Percentiles rank a stretch among this genome's conserved stretches.
Conservation (phyloP, 2,329 filamentous ascomycete species). For the Tolypocladium album region DNA sequence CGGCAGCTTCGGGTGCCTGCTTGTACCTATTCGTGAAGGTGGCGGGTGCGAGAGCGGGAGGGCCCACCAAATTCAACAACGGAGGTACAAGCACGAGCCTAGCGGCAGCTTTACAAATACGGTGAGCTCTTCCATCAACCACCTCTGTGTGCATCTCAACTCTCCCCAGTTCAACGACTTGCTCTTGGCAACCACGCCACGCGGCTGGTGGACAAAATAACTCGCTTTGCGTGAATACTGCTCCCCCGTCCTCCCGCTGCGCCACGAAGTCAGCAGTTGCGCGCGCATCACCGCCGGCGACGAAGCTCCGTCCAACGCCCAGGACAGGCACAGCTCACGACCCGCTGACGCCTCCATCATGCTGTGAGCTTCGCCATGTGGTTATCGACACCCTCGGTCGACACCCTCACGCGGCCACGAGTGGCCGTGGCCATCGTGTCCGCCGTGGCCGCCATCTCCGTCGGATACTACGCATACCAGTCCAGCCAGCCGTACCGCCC, state of each 20-base stretch:
- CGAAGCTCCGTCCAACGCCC: neutral
- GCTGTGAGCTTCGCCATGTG: conserved; percentile 30
- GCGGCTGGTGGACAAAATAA: neutral
- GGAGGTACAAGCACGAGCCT: neutral
- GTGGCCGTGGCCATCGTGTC: conserved; percentile 45
- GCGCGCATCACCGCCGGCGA: neutral
- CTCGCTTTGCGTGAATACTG: neutral
- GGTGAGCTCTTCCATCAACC: neutral
- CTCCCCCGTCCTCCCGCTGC: neutral
- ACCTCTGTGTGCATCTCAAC: neutral
- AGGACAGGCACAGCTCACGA: neutral
- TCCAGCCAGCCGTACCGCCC: conserved; percentile 15
- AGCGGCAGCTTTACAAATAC: neutral
- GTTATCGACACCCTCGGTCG: conserved; percentile 36
- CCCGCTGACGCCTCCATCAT: conserved; percentile 15
- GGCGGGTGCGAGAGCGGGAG: neutral
- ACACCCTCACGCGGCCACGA: conserved; percentile 43
- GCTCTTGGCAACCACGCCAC: neutral
- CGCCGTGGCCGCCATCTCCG: conserved; percentile 43
- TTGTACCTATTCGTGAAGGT: neutral
- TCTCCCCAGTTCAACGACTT: neutral
- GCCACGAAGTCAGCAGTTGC: neutral
- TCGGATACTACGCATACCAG: conserved; percentile 48
- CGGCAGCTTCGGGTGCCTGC: neutral
- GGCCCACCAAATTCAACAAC: neutral